Evolutionary conservation across 2,329 filamentous ascomycete genomes (phyloP).

Genomic region (Myrmaecium sp.): DNA sequence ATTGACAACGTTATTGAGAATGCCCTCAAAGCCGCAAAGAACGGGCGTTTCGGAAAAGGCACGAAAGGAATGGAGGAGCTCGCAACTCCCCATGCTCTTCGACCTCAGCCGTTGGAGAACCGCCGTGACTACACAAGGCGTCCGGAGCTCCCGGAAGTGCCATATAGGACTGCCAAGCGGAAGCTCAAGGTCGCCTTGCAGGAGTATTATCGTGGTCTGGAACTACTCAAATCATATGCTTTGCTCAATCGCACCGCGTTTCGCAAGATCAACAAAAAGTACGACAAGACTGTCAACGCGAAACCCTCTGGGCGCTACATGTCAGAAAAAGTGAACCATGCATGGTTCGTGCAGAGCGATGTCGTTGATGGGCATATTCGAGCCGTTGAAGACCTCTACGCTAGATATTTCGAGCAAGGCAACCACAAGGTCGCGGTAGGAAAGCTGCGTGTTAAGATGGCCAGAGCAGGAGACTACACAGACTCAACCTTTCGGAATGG

Average conservation of each 20-base stretch:
- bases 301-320: slow-evolving; percentile 66
- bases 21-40: slow-evolving; percentile 22
- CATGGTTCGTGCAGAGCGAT: slow-evolving; percentile 85
- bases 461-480: slow-evolving; percentile 42
- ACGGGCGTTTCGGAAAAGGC: slow-evolving; percentile 37
- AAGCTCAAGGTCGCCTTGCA: slow-evolving; percentile 84
- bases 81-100: slow-evolving; percentile 24
- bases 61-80: slow-evolving; percentile 27
- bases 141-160: slow-evolving; percentile 36
- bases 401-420: slow-evolving; percentile 82
- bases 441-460: slow-evolving; percentile 60
- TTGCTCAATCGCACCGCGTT: slow-evolving; percentile 85
- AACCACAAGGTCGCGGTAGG: slow-evolving; percentile 83
- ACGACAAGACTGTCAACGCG: slow-evolving; percentile 76
- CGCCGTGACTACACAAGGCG: slow-evolving; percentile 27
- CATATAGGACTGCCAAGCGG: slow-evolving; percentile 74
- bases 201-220: slow-evolving; percentile 83
- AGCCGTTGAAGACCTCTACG: slow-evolving; percentile 77
- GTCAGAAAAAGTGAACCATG: slow-evolving; percentile 76
- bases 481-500: slow-evolving; percentile 43
- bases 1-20: slow-evolving; percentile 23
- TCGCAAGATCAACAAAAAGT: slow-evolving; percentile 97
- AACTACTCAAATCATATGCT: slow-evolving; percentile 82
- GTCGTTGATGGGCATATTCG: slow-evolving; percentile 65
- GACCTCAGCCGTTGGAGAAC: slow-evolving; percentile 14